Evolutionary conservation across 768 basidiomycete species (phyloP).

Genomic region (Podaxis carcinomalis): DNA sequence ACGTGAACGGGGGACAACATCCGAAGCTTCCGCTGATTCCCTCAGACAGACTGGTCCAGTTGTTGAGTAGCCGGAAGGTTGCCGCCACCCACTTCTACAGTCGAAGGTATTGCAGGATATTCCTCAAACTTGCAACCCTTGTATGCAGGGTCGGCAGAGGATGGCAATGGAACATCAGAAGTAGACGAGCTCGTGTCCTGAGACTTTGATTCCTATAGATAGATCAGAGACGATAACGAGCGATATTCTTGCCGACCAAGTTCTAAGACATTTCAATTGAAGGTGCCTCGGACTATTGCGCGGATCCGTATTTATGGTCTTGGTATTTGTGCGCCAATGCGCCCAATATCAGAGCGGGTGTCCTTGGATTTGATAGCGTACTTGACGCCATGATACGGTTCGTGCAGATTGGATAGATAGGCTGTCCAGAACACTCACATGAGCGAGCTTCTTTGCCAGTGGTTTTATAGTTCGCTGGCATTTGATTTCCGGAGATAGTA

Average conservation of each 20-base stretch:
- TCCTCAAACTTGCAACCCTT: neutral
- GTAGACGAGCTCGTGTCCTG: neutral
- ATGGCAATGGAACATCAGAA: neutral
- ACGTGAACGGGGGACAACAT: too few species aligned
- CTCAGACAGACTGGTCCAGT: too few species aligned
- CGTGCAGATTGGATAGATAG: conserved; percentile 2
- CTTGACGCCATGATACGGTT: neutral
- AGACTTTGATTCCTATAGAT: neutral
- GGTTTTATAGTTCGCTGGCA: neutral
- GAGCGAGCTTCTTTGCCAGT: neutral
- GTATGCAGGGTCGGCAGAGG: neutral
- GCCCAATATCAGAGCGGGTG: too few species aligned
- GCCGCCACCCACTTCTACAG: neutral
- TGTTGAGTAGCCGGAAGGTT: neutral
- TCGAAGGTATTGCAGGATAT: too few species aligned
- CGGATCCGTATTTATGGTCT: neutral
- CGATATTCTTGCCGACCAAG: neutral
- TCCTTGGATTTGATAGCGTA: neutral
- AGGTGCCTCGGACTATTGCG: neutral
- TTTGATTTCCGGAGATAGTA: conserved; percentile 4
- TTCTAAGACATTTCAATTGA: neutral
- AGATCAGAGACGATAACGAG: neutral
- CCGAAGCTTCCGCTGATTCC: too few species aligned
- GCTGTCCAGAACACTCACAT: neutral
- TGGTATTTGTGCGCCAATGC: neutral